These are phyloP conservation scores for Lumnitzera littorea DNA, from an alignment of 345 rosid genomes.

Conservation along the genomic window DNA sequence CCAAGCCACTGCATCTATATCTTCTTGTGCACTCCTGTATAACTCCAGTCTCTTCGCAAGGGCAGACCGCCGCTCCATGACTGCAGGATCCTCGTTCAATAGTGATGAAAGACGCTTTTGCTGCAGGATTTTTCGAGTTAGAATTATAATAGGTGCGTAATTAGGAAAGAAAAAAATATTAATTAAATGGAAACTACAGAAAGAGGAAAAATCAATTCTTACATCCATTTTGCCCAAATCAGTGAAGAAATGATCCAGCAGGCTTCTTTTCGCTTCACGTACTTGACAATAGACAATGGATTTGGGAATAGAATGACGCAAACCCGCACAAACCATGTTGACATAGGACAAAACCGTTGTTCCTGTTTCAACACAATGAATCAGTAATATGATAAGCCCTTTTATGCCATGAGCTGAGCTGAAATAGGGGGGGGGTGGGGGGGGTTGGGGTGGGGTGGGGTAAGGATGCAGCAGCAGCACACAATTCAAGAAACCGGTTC, in stretches of 20 bases:
- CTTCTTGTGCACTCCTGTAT: conserved; percentile 88
- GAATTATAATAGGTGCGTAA: not conserved
- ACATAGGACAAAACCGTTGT: conserved; percentile 86
- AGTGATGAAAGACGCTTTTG: conserved; percentile 71
- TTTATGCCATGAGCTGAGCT: not conserved
- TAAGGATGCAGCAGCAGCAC: no score
- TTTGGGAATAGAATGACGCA: conserved; percentile 91
- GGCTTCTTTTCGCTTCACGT: conserved; percentile 93
- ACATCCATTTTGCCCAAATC: conserved; percentile 95
- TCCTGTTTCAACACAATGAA: conserved; percentile 36
- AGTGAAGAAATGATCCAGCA: conserved; percentile 86
- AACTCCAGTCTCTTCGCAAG: conserved; percentile 87
- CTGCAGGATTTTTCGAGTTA: conserved; percentile 28
- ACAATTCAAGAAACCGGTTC: no score
- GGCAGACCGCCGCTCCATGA: conserved; percentile 86
- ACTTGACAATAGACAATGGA: conserved; percentile 95
- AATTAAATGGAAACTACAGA: not conserved
- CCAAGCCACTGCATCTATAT: conserved; percentile 92
- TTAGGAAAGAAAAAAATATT: not conserved
- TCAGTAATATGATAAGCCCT: not conserved
- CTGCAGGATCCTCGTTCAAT: conserved; percentile 92
- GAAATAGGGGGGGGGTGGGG: not conserved
- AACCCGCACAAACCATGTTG: conserved; percentile 81
- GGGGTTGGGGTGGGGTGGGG: no score
- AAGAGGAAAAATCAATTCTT: conserved; percentile 2